These are phyloP conservation scores for Babesia gibsoni DNA, from an alignment of 169 alveolate species.

Conservation along the genomic window DNA sequence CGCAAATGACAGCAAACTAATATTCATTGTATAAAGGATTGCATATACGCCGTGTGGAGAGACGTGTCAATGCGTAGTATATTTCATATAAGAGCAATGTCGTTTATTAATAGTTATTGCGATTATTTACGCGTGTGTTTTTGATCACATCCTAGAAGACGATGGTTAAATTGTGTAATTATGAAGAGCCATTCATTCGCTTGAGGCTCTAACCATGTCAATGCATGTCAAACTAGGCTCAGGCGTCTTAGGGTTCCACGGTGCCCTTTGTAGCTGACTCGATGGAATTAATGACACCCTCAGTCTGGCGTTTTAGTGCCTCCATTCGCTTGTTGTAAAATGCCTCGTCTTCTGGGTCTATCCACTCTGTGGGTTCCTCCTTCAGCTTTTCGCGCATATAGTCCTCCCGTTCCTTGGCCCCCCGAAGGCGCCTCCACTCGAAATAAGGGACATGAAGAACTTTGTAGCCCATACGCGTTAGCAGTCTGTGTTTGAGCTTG, in stretches of 20 bases:
- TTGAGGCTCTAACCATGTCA: too few relatives aligned
- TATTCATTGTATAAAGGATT: too few relatives aligned
- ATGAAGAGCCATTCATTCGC: too few relatives aligned
- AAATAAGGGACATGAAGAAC: constrained; percentile 75
- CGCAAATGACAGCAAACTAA: constrained; percentile 28
- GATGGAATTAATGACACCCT: constrained; percentile 25
- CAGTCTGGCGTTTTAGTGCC: constrained; percentile 65
- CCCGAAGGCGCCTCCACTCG: constrained; percentile 81
- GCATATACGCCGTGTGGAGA: too few relatives aligned
- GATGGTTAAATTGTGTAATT: too few relatives aligned
- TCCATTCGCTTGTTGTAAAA: constrained; percentile 79
- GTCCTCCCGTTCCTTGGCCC: constrained; percentile 87
- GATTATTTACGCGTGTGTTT: too few relatives aligned
- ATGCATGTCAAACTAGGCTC: too few relatives aligned
- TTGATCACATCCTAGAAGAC: too few relatives aligned
- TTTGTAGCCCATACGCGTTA: constrained; percentile 85
- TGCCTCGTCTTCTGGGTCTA: constrained; percentile 87
- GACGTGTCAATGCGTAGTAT: too few relatives aligned
- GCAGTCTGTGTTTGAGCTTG: constrained; percentile 87
- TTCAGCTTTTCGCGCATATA: constrained; percentile 83
- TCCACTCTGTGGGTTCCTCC: constrained; percentile 90
- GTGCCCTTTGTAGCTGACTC: constrained; percentile 2
- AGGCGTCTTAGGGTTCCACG: too few relatives aligned
- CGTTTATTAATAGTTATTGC: too few relatives aligned
- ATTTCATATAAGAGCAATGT: too few relatives aligned